Base-by-base conservation (phyloP, 1,139 yeast species). In the Magnusiomyces suaveolens region DNA sequence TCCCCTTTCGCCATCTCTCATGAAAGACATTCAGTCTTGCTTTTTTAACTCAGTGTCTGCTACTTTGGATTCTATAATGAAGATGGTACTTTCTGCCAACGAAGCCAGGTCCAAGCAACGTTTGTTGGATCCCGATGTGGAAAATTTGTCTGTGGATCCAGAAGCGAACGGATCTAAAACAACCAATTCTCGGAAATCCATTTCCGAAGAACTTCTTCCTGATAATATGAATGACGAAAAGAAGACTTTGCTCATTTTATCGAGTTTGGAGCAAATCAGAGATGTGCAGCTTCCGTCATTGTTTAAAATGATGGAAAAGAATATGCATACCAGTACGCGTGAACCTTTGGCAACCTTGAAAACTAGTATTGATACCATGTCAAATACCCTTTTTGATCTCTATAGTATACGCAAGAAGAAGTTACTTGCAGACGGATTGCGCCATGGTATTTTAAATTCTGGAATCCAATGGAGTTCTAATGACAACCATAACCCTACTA, bases 241-340 rank as follows among this genome's bases (percentile, higher is more conserved):
- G 52, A 74, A 58, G 66, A 70, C 66, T 60, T 69, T 63, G 62
- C 71, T 58, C 50, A 74, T 82, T 0, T 65, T 83, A 51, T 76
- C 80, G 54, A 82, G 83, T 61, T 66, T 83, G 54, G 75, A 74
- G 54, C 74, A 73, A 43, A 66, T 84, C 32, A 71, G 77, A 46
- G 70, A 70, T 21, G 62, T 60, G 14, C 69, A 77, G 0, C 67
- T 82, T 33, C 82, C 85, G 0, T 62, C 66, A n/a, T 65, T 81
- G 21, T 64, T 80, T 25, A 72, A 69, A 32, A 68, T 67, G 39
- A 81, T 78, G 62, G 83, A 81, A 59, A 64, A 69, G 3, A 69
- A 71, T 2, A 80, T 82, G 60, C 75, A 73, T 43, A 68, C 76
- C 32, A 70, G 70, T 16, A 60, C 77, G 23, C 68, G 70, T 12